Percentiles rank a stretch among this genome's conserved stretches.
These are phyloP conservation scores for Chlamydomonas schloesseri DNA, from an alignment of 139 green algal species.

Conservation along the genomic window DNA sequence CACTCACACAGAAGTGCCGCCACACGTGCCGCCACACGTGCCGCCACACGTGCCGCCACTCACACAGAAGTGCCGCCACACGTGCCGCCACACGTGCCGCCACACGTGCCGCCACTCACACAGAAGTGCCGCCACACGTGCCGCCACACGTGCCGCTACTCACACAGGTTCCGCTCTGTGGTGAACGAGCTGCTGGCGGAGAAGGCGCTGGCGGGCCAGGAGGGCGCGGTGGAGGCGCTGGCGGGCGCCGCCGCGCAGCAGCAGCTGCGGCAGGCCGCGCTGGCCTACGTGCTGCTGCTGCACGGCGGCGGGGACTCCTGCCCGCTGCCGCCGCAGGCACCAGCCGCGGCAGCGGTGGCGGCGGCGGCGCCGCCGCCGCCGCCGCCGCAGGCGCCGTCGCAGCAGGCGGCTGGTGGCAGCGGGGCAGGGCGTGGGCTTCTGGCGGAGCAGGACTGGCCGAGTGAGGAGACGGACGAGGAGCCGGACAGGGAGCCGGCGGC, in stretches of 20 bases:
- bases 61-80: too few relatives aligned
- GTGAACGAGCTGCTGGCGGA: slow-evolving; percentile 48
- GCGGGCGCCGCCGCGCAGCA: slow-evolving; percentile 31
- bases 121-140: too few relatives aligned
- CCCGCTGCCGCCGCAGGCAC: background rate
- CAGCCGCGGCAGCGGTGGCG: background rate
- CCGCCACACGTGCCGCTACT: too few relatives aligned
- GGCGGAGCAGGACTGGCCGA: too few relatives aligned
- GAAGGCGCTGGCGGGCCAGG: slow-evolving; percentile 44
- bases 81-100: too few relatives aligned
- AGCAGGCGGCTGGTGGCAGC: too few relatives aligned
- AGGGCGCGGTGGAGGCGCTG: slow-evolving; percentile 49
- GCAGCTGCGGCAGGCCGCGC: slow-evolving; percentile 36
- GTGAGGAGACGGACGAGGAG: background rate
- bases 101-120: too few relatives aligned
- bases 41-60: too few relatives aligned
- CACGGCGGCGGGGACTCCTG: background rate
- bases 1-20: too few relatives aligned
- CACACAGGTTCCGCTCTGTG: slow-evolving; percentile 42
- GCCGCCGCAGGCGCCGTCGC: too few relatives aligned
- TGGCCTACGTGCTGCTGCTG: slow-evolving; percentile 50
- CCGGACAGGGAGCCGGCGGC: background rate
- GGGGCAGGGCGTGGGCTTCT: too few relatives aligned
- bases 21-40: too few relatives aligned
- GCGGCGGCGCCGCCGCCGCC: background rate